phyloP scores from a whole-genome alignment of 2,329 filamentous ascomycete species.

The Aspergillus costaricaensis region DNA sequence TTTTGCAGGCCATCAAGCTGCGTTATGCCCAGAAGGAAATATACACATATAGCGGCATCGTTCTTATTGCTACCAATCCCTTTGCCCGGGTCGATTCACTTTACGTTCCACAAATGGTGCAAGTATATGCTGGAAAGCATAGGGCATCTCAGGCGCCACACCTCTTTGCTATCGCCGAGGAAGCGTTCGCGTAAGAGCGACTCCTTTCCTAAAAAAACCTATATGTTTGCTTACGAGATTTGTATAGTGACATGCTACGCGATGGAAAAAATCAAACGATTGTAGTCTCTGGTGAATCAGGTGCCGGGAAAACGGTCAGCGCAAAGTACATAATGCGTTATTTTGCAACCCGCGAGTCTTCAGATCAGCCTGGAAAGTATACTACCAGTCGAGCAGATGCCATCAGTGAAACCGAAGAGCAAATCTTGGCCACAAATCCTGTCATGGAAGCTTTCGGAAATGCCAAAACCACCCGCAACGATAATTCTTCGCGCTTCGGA shows the following conservation, averaged over 20 bases:
- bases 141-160: slow-evolving; percentile 95
- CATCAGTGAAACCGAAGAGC: slow-evolving; percentile 98
- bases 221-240: slow-evolving; percentile 39
- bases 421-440: slow-evolving; percentile 95
- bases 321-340: slow-evolving; percentile 99
- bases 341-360: slow-evolving; percentile 94
- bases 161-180: slow-evolving; percentile 97
- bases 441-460: slow-evolving; percentile 99
- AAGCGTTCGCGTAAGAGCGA: slow-evolving; percentile 82
- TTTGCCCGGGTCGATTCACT: slow-evolving; percentile 97
- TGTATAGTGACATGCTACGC: slow-evolving; percentile 84
- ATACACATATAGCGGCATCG: slow-evolving; percentile 98
- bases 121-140: slow-evolving; percentile 97
- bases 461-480: slow-evolving; percentile 98
- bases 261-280: slow-evolving; percentile 97
- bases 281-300: slow-evolving; percentile 98
- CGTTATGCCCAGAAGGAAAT: slow-evolving; percentile 99
- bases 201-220: background rate
- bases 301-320: slow-evolving; percentile 98
- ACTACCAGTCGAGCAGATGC: slow-evolving; percentile 72
- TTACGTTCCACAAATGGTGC: slow-evolving; percentile 99
- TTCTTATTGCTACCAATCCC: slow-evolving; percentile 96
- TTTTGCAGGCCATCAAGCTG: slow-evolving; percentile 94
- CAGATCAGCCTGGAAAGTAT: slow-evolving; percentile 78
- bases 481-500: slow-evolving; percentile 97